phyloP scores from a whole-genome alignment of 1,139 yeast species.

The Sugiyamaella sp. region DNA sequence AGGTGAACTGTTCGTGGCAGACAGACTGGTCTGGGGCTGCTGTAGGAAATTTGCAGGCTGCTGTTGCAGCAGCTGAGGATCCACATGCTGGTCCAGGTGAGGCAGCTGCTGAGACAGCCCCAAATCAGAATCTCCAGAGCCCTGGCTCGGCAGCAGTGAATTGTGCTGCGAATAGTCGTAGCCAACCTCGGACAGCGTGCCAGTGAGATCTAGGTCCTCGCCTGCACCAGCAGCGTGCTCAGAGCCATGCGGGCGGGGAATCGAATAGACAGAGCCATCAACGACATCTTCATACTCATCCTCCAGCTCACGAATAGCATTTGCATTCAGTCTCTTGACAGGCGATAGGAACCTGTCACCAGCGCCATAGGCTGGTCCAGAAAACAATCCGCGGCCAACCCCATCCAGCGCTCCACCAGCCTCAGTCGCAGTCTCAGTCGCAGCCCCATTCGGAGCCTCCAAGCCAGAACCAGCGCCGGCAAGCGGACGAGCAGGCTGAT shows the following conservation, averaged over 20 bases:
- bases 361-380: not conserved
- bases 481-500: conserved; percentile 20
- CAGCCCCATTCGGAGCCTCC: not conserved
- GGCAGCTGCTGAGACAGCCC: not conserved
- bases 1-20: too few relatives aligned
- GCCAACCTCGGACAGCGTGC: conserved; percentile 2
- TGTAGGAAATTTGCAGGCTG: not conserved
- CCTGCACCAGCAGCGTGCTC: too few relatives aligned
- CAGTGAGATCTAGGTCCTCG: too few relatives aligned
- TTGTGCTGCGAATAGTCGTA: not conserved
- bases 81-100: not conserved
- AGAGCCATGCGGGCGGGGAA: too few relatives aligned
- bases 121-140: not conserved
- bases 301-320: conserved; percentile 18
- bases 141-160: too few relatives aligned
- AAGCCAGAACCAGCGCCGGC: too few relatives aligned
- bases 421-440: not conserved
- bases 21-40: too few relatives aligned
- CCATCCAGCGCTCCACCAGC: not conserved
- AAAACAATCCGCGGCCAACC: not conserved
- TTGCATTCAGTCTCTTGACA: conserved; percentile 4
- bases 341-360: conserved; percentile 8
- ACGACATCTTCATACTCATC: conserved; percentile 20
- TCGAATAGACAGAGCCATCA: conserved; percentile 15
- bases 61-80: not conserved